These are phyloP conservation scores for Glaciozyma antarctica DNA, from an alignment of 768 basidiomycete species.

Conservation along the genomic window DNA sequence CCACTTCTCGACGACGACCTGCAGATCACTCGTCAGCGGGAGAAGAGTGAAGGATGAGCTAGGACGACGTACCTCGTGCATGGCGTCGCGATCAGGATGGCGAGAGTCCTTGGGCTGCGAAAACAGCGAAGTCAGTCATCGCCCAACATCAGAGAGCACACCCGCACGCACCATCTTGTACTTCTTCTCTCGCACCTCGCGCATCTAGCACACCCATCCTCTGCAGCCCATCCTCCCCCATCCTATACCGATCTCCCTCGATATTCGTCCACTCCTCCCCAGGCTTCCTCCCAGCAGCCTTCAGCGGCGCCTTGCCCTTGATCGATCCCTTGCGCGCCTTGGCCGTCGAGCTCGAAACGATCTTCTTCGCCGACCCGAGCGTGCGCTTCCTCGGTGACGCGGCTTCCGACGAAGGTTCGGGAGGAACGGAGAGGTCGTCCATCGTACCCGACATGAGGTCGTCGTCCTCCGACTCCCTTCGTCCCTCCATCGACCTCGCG, in stretches of 20 bases:
- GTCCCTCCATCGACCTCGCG: not conserved
- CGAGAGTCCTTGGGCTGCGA: slow-evolving; percentile 16
- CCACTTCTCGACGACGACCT: slow-evolving; percentile 28
- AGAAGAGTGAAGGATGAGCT: too few relatives aligned
- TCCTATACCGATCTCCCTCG: slow-evolving; percentile 21
- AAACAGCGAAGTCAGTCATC: not conserved
- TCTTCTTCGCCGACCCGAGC: not conserved
- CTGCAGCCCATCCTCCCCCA: slow-evolving; percentile 8
- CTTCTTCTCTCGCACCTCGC: slow-evolving; percentile 14
- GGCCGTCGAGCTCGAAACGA: slow-evolving; percentile 1
- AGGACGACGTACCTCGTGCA: slow-evolving; percentile 17
- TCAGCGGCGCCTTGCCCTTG: not conserved
- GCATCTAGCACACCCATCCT: slow-evolving; percentile 15
- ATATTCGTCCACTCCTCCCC: slow-evolving; percentile 23
- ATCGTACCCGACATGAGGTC: slow-evolving; percentile 23
- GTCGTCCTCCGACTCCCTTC: slow-evolving; percentile 9
- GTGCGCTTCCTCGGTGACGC: not conserved
- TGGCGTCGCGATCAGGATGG: slow-evolving; percentile 14
- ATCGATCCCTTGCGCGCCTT: not conserved
- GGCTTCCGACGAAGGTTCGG: not conserved
- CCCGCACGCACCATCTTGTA: slow-evolving; percentile 2
- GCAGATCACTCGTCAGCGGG: not conserved
- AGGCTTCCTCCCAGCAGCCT: not conserved
- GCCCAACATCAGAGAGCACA: not conserved
- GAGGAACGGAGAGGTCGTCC: not conserved